These are phyloP conservation scores for Neurospora sp. DNA, from an alignment of 495 filamentous ascomycete genomes.

Conservation along the genomic window DNA sequence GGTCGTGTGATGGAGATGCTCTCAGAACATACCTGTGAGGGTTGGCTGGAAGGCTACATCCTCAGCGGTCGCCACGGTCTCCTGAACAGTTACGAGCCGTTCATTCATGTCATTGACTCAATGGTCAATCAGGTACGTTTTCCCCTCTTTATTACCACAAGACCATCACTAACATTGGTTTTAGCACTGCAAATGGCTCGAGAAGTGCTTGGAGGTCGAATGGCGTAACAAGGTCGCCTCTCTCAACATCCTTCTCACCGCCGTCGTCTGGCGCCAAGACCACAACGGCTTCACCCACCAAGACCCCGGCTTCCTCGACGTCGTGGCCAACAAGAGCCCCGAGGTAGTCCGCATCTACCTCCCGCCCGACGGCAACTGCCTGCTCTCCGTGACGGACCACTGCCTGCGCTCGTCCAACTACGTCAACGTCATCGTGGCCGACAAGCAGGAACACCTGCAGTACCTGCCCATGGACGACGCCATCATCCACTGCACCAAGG, in stretches of 20 bases:
- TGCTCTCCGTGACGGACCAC: conserved; percentile 59
- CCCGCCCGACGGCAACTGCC: conserved; percentile 63
- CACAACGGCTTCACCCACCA: conserved; percentile 76
- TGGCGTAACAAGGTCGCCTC: conserved; percentile 59
- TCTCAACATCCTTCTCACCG: conserved; percentile 64
- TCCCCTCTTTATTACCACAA: background rate
- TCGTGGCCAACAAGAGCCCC: conserved; percentile 64
- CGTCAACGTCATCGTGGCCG: conserved; percentile 66
- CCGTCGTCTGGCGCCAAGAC: conserved; percentile 68
- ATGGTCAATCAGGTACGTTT: conserved; percentile 56
- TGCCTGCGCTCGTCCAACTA: conserved; percentile 61
- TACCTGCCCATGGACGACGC: conserved; percentile 59
- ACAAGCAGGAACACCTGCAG: conserved; percentile 68
- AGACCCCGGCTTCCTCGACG: conserved; percentile 66
- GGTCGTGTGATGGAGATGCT: conserved; percentile 73
- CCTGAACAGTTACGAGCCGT: conserved; percentile 69
- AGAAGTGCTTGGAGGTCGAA: conserved; percentile 62
- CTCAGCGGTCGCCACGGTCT: conserved; percentile 61
- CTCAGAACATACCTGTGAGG: conserved; percentile 65
- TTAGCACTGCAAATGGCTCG: conserved; percentile 69
- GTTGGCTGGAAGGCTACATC: conserved; percentile 67
- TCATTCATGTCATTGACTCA: conserved; percentile 68
- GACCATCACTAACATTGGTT: conserved; percentile 4
- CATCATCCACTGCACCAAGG: conserved; percentile 61
- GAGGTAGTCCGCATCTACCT: conserved; percentile 70